These are phyloP conservation scores for Eruca vesicaria DNA, from an alignment of 441 rosid species.

Conservation along the genomic window DNA sequence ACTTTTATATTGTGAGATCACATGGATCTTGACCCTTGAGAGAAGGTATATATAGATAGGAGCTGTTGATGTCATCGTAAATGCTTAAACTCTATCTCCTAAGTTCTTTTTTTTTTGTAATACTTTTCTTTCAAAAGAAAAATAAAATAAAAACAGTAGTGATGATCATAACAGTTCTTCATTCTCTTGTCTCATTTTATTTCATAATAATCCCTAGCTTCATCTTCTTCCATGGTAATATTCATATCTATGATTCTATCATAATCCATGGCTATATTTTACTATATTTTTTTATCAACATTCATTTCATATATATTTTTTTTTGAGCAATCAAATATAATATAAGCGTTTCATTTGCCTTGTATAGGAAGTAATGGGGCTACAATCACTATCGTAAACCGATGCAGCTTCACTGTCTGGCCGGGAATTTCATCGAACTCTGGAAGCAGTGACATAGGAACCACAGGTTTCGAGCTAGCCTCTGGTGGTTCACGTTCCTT, in stretches of 20 bases:
- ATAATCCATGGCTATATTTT: background rate
- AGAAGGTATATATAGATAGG: conserved; percentile 13
- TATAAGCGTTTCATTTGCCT: conserved; percentile 19
- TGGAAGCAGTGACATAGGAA: conserved; percentile 44
- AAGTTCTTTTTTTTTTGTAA: background rate
- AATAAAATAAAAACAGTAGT: background rate
- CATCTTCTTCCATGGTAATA: conserved; percentile 21
- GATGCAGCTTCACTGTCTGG: conserved; percentile 59
- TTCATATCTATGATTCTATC: background rate
- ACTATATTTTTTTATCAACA: background rate
- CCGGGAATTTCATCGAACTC: conserved; percentile 48
- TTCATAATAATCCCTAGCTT: background rate
- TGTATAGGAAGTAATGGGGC: conserved; percentile 52
- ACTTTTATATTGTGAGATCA: conserved; percentile 13
- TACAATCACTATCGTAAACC: conserved; percentile 50
- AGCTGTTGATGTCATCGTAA: conserved; percentile 17
- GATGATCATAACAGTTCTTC: conserved; percentile 27
- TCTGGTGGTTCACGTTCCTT: conserved; percentile 45
- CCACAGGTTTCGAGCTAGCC: conserved; percentile 53
- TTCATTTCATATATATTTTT: too few relatives aligned
- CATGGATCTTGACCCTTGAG: conserved; percentile 20
- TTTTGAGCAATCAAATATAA: too few relatives aligned
- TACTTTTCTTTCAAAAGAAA: conserved; percentile 6
- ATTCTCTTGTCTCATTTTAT: conserved; percentile 23
- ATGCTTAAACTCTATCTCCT: conserved; percentile 18